Evolutionary conservation across 768 basidiomycete genomes (phyloP).

Genomic region (Rhizopogon salebrosus): DNA sequence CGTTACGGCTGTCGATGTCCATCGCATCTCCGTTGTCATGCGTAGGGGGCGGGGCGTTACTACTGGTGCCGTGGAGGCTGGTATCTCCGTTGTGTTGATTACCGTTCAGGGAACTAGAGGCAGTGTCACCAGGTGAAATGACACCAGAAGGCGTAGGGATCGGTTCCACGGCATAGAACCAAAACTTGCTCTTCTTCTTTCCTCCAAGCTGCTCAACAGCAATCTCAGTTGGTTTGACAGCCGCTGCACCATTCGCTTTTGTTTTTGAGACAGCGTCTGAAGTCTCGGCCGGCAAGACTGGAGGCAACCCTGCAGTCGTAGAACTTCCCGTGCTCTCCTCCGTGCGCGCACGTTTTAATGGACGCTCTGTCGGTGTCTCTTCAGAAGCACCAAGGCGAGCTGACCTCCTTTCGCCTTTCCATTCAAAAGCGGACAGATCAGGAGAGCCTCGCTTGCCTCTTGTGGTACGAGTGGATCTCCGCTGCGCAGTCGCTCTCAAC

Average conservation of each 20-base stretch:
- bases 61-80: constrained; percentile 2
- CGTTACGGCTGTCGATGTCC: constrained; percentile 18
- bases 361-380: constrained; percentile 48
- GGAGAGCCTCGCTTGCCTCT: constrained; percentile 47
- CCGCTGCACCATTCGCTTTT: constrained; percentile 57
- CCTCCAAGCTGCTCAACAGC: constrained; percentile 74
- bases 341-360: constrained; percentile 70
- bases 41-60: constrained; percentile 5
- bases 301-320: constrained; percentile 32
- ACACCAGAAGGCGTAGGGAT: constrained; percentile 28
- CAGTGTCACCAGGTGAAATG: constrained; percentile 15
- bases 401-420: constrained; percentile 76
- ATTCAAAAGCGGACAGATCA: constrained; percentile 47
- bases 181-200: constrained; percentile 82
- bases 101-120: constrained; percentile 16
- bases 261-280: constrained; percentile 35
- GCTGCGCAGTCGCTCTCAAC: constrained; percentile 30
- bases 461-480: constrained; percentile 52
- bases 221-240: constrained; percentile 65
- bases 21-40: constrained; percentile 9
- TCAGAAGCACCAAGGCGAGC: constrained; percentile 53
- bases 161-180: constrained; percentile 86
- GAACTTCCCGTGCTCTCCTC: constrained; percentile 65
- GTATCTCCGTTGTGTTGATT: constrained; percentile 11
- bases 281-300: constrained; percentile 19